phyloP scores from a whole-genome alignment of 148 eudicot genomes.

The Silene latifolia region DNA sequence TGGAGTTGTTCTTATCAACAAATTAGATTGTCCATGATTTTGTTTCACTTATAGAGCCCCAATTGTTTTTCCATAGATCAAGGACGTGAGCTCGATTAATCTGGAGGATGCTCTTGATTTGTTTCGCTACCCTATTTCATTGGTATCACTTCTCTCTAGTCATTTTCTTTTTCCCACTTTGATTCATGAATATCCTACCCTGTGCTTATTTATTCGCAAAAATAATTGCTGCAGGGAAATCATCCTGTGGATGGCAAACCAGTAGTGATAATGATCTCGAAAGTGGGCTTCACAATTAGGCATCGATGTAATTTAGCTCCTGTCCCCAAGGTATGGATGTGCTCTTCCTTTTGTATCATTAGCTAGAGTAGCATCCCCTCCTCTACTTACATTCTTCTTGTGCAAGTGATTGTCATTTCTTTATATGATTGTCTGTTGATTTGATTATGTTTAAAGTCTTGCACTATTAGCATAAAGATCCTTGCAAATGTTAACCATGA shows the following conservation, averaged over 20 bases:
- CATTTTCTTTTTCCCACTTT: not conserved
- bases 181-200: not conserved
- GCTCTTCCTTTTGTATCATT: not conserved
- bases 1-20: not conserved
- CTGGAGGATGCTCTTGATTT: slow-evolving; percentile 68
- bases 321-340: slow-evolving; percentile 71
- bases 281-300: slow-evolving; percentile 57
- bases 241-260: slow-evolving; percentile 74
- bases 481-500: no score
- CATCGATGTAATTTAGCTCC: slow-evolving; percentile 57
- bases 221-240: slow-evolving; percentile 48
- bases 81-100: slow-evolving; percentile 52
- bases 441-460: no score
- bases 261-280: slow-evolving; percentile 57
- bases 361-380: not conserved
- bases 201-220: slow-evolving; percentile 5
- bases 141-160: slow-evolving; percentile 42
- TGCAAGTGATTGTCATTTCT: not conserved
- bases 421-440: not conserved
- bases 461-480: no score
- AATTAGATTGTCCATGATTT: not conserved
- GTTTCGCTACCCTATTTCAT: slow-evolving; percentile 69
- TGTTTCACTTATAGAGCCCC: not conserved
- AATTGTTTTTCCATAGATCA: slow-evolving; percentile 40
- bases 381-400: not conserved